Evolutionary conservation across 2,329 filamentous ascomycete genomes (phyloP).

Genomic region (Microthyrium microscopicum): DNA sequence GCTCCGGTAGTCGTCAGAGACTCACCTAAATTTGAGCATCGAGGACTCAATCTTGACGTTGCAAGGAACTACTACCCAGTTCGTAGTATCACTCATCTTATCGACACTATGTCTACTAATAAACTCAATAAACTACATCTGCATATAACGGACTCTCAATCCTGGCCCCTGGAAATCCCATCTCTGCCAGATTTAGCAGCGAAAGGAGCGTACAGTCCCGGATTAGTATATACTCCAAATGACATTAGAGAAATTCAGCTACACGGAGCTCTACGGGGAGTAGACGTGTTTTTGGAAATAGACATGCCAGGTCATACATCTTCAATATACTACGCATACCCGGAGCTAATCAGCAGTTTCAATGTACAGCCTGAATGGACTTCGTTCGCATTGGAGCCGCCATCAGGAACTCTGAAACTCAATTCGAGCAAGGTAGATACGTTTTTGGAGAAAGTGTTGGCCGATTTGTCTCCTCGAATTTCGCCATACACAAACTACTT

Average conservation of each 20-base stretch:
- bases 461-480: slow-evolving; percentile 60
- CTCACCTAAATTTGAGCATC: slow-evolving; percentile 55
- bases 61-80: slow-evolving; percentile 55
- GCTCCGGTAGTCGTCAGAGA: slow-evolving; percentile 61
- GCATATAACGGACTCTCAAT: slow-evolving; percentile 69
- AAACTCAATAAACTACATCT: slow-evolving; percentile 74
- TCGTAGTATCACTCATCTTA: slow-evolving; percentile 51
- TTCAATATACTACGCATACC: slow-evolving; percentile 46
- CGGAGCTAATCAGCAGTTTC: slow-evolving; percentile 53
- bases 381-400: slow-evolving; percentile 36
- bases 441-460: slow-evolving; percentile 56
- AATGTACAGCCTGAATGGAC: slow-evolving; percentile 36
- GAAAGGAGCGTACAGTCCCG: slow-evolving; percentile 56
- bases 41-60: slow-evolving; percentile 67
- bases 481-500: slow-evolving; percentile 56
- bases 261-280: slow-evolving; percentile 51
- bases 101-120: slow-evolving; percentile 61
- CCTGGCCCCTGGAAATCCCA: slow-evolving; percentile 71
- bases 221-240: slow-evolving; percentile 48
- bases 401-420: slow-evolving; percentile 52
- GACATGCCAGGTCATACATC: slow-evolving; percentile 71
- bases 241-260: slow-evolving; percentile 52
- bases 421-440: slow-evolving; percentile 53
- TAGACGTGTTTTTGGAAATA: slow-evolving; percentile 59
- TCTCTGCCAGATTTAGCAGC: slow-evolving; percentile 52